Evolutionary conservation across 345 rosid genomes (phyloP), one percentile per base, ranked within the genome.

Genomic region (Carallia brachiata): DNA sequence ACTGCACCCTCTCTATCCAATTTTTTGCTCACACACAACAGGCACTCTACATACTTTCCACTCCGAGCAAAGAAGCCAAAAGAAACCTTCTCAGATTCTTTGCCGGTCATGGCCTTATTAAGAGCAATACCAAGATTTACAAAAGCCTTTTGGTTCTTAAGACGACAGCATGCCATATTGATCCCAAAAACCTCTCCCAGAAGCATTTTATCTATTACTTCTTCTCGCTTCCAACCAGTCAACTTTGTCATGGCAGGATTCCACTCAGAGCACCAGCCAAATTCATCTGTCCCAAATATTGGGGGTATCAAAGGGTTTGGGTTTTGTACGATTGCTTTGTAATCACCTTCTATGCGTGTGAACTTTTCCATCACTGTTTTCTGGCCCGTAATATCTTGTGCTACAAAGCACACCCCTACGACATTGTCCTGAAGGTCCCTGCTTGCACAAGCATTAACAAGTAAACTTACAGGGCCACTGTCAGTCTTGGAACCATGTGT

Each of bases 241-340:
- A 93, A 65, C 70, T 86, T 89, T 32, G 75, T 77, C 97, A 93
- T 93, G n/a, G 97, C 91, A 5, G 86, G 86, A 77, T 93, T 93
- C 98, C 98, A 93, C 83, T 94, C 98, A 0, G 95, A 89, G 77
- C 98, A 94, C 97, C 97, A 91, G 6, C 98, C 98, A 10, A 94
- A 90, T 70, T 91, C 97, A 70, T 94, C 97, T 0, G 86, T 78
- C 34, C 96, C 97, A 39, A 94, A 94, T 59, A 94, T 88, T 19
- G 98, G 96, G 5, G 98, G 98, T 57, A 94, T 94, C 80, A 94
- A 75, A 16, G 97, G 98, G 82, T 84, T 94, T 47, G 93, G 97
- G 61, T 90, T 94, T 68, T 91, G 98, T 67, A 90, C 89, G 23
- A 94, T 91, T 31, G 98, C 91, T 75, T 85, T 91, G 83, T 94